Conservation (phyloP, 345 rosid genomes). For the Lumnitzera racemosa region DNA sequence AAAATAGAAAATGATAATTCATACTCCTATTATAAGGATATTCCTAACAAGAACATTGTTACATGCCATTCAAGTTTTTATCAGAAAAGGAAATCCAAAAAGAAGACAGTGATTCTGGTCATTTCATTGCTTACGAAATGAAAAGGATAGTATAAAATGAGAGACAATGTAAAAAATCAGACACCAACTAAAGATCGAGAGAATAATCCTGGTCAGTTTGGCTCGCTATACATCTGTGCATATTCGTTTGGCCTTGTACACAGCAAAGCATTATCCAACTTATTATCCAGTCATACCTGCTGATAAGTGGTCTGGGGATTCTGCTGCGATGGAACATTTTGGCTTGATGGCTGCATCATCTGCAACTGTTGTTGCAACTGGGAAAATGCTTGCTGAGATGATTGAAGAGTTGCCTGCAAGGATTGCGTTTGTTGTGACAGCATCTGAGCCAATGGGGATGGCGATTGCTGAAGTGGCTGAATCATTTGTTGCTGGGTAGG, state of each 20-base stretch:
- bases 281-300: conserved; percentile 43
- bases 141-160: too few species aligned
- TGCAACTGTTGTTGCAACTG: conserved; percentile 90
- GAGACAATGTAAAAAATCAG: too few species aligned
- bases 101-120: too few species aligned
- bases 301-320: conserved; percentile 49
- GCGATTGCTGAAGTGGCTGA: conserved; percentile 75
- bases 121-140: too few species aligned
- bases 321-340: conserved; percentile 42
- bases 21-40: too few species aligned
- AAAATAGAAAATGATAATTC: too few species aligned
- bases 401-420: conserved; percentile 82
- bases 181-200: too few species aligned
- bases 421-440: conserved; percentile 83
- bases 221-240: neutral
- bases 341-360: conserved; percentile 82
- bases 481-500: conserved; percentile 48
- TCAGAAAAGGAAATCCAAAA: too few species aligned
- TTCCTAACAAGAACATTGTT: too few species aligned
- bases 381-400: conserved; percentile 93
- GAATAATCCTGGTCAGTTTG: neutral
- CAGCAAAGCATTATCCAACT: neutral
- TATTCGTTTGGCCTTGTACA: neutral
- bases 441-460: conserved; percentile 89
- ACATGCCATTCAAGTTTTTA: too few species aligned